A percentile compares a stretch with the other conserved stretches of the same genome.
phyloP scores from a whole-genome alignment of 106 monocot species.

The Apostasia shenzhenica region DNA sequence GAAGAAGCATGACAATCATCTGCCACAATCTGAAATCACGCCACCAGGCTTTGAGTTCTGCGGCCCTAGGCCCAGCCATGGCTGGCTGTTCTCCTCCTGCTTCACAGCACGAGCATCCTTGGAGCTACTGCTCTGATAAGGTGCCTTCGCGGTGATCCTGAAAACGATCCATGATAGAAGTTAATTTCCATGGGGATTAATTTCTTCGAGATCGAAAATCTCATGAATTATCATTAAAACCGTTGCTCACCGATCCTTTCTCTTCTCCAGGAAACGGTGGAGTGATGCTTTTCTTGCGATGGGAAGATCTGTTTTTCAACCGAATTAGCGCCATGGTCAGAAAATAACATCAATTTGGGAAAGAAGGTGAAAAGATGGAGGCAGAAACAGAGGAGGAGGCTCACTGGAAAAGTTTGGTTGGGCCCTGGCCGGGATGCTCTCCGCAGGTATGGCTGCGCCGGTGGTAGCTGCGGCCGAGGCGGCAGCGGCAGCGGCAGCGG shows the following conservation, averaged over 20 bases:
- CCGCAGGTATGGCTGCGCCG: not conserved
- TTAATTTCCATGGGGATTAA: not conserved
- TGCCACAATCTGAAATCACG: slow-evolving; percentile 15
- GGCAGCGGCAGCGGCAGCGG: not conserved
- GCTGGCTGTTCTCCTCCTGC: slow-evolving; percentile 25
- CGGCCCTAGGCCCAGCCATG: slow-evolving; percentile 44
- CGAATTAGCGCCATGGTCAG: too few relatives aligned
- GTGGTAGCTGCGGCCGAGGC: not conserved
- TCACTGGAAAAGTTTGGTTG: slow-evolving; percentile 7
- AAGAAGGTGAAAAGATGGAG: not conserved
- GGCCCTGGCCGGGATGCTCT: not conserved
- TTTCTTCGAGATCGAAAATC: not conserved
- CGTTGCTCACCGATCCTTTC: slow-evolving; percentile 54
- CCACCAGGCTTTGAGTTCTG: not conserved
- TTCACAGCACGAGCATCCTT: not conserved
- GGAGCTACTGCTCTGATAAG: slow-evolving; percentile 25
- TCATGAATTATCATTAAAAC: not conserved
- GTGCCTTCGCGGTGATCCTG: slow-evolving; percentile 44
- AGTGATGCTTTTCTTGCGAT: slow-evolving; percentile 58
- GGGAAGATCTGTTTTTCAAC: slow-evolving; percentile 37
- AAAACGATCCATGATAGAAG: not conserved
- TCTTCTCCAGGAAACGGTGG: slow-evolving; percentile 75
- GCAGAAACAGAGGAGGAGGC: not conserved
- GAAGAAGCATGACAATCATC: not conserved
- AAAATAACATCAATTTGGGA: too few relatives aligned